Base-by-base conservation (phyloP, 2,329 filamentous ascomycete genomes). In the Grosmannia clavigera region DNA sequence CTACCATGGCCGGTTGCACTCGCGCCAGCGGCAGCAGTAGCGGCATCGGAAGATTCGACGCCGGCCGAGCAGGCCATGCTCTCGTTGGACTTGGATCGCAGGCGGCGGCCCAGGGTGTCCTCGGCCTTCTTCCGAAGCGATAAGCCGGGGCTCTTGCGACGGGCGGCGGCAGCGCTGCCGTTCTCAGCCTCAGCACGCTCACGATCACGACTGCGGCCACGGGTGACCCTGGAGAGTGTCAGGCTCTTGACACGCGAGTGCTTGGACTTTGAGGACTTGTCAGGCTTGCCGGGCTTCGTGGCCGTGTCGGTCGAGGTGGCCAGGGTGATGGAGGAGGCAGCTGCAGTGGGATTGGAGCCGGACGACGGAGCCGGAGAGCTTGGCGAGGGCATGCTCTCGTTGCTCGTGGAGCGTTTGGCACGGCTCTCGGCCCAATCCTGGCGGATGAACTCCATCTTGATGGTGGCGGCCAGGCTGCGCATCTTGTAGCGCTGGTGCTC, bases 401-500 rank as follows among this genome's bases (percentile, higher is more conserved):
- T 71, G 66, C 75, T 78, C 2, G n/a, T 38, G 7, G 59, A 56
- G 29, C 61, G 58, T 22, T 76, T 74, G 58, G 79, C 78, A 70
- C 77, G 76, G 72, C 80, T 85, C 70, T 87, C 87, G 7, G 82
- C 83, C 78, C 88, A 90, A 70, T 96, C 89, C 70, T 95, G 92
- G 58, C 87, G 86, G 67, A 97, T 91, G 67, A 99, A 95, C 69
- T 97, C 92, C 70, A 91, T 89, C 74, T 99, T 99, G 76, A 97
- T 92, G 43, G 88, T 87, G 65, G 90, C 81, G 64, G 89, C 90
- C 62, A 99, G 77, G 60, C 86, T 92, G 54, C 92, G 83, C 91
- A 99, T 96, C 75, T 95, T 95, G 72, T 92, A 90, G 60, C 92
- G 82, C 78, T 96, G 91, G 64, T 96, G 88, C 68, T 95, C 89